These are phyloP conservation scores for Scenedesmus sp. DNA, from an alignment of 163 green algal species.

Conservation along the genomic window DNA sequence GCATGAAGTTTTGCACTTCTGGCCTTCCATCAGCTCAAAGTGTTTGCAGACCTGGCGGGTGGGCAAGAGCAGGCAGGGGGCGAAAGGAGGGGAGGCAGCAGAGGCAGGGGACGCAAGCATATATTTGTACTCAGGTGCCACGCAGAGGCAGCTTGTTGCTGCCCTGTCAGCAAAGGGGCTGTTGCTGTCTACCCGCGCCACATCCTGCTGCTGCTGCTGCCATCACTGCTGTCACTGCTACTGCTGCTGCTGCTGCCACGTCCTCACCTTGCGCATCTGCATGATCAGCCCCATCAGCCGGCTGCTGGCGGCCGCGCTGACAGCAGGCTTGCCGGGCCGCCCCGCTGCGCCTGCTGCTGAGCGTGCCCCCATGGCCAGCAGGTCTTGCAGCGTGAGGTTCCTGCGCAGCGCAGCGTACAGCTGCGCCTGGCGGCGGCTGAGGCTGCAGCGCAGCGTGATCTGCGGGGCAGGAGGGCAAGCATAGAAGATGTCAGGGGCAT, in stretches of 20 bases:
- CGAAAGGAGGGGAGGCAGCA: too few relatives aligned
- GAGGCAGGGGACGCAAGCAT: too few relatives aligned
- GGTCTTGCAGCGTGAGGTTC: slow-evolving; percentile 57
- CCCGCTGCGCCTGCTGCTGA: neutral
- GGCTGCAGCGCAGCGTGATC: slow-evolving; percentile 34
- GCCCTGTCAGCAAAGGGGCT: neutral
- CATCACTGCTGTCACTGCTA: neutral
- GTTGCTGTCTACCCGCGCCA: neutral
- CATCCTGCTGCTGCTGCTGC: neutral
- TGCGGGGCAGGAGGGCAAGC: neutral
- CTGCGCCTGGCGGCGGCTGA: slow-evolving; percentile 49
- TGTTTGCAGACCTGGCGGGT: too few relatives aligned
- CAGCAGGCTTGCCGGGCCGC: neutral
- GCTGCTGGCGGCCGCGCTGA: slow-evolving; percentile 59
- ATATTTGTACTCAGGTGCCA: too few relatives aligned
- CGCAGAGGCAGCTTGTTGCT: neutral
- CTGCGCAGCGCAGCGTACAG: slow-evolving; percentile 55
- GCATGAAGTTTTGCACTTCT: neutral
- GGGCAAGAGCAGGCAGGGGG: too few relatives aligned
- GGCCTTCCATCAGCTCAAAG: too few relatives aligned
- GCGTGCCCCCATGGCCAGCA: slow-evolving; percentile 37
- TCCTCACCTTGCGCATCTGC: slow-evolving; percentile 75
- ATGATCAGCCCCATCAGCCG: slow-evolving; percentile 81
- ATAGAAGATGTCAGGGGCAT: neutral
- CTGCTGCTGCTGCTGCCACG: neutral